Percentiles rank a stretch among this genome's conserved stretches.
Conservation (phyloP, 345 rosid species). For the Reutealis trisperma region DNA sequence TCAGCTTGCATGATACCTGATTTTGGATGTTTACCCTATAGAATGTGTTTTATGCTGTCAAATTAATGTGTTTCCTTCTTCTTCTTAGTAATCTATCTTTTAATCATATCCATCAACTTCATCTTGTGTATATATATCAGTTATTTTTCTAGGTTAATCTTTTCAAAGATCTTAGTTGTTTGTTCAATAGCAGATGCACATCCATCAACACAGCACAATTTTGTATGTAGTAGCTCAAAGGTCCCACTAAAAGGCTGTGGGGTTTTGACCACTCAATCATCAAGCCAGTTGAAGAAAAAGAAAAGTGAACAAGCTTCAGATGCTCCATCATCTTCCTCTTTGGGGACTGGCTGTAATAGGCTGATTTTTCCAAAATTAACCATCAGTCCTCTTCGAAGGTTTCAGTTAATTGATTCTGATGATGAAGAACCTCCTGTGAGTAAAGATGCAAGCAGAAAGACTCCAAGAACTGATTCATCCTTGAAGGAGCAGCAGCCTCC, state of each 20-base stretch:
- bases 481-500: conserved; percentile 29
- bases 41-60: not conserved
- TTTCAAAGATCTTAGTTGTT: conserved; percentile 10
- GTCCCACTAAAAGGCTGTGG: conserved; percentile 51
- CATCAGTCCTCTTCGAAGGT: conserved; percentile 79
- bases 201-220: conserved; percentile 41
- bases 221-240: conserved; percentile 67
- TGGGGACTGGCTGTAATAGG: conserved; percentile 37
- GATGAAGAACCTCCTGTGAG: conserved; percentile 50
- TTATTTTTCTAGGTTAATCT: conserved; percentile 2
- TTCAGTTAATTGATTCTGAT: conserved; percentile 72
- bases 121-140: not conserved
- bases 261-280: conserved; percentile 40
- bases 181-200: conserved; percentile 39
- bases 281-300: conserved; percentile 34
- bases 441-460: conserved; percentile 29
- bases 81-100: not conserved
- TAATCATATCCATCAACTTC: not conserved
- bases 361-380: conserved; percentile 51
- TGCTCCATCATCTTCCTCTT: conserved; percentile 41
- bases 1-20: not conserved
- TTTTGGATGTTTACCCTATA: not conserved
- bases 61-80: not conserved
- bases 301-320: conserved; percentile 39
- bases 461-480: conserved; percentile 27